Conservation (phyloP, 106 monocot genomes). For the Phalaenopsis equestris region DNA sequence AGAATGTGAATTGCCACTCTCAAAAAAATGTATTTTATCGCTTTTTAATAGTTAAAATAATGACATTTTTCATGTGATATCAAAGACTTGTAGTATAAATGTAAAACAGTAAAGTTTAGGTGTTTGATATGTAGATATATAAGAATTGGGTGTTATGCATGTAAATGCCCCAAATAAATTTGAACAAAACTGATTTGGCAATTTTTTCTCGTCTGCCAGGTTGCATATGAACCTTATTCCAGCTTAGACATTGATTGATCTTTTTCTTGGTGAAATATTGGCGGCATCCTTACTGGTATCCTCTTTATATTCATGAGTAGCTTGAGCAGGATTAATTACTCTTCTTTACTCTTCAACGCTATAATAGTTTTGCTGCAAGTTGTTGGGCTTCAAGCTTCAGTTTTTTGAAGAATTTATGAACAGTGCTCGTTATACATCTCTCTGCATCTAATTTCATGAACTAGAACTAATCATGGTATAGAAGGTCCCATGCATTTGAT, state of each 20-base stretch:
- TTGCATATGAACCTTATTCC: constrained; percentile 13
- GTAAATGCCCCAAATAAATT: no score
- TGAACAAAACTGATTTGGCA: not conserved
- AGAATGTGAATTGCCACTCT: no score
- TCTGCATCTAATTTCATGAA: not conserved
- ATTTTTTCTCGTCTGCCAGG: constrained; percentile 6
- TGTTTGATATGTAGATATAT: no score
- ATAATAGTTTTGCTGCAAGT: constrained; percentile 1
- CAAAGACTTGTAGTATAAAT: no score
- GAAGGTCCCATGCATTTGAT: not conserved
- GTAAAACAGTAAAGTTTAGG: no score
- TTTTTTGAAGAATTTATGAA: not conserved
- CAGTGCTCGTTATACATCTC: not conserved
- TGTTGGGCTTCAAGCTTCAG: not conserved
- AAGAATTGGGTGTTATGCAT: no score
- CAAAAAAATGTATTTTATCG: no score
- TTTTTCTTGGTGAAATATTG: constrained; percentile 1
- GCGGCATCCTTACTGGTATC: not conserved
- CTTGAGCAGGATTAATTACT: not conserved
- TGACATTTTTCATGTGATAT: no score
- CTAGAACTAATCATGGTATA: not conserved
- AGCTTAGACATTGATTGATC: constrained; percentile 15
- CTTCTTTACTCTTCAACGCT: not conserved
- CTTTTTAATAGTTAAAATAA: no score
- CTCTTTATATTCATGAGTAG: not conserved